phyloP scores from a whole-genome alignment of 257 asterid species.

The Capsicum baccatum region DNA sequence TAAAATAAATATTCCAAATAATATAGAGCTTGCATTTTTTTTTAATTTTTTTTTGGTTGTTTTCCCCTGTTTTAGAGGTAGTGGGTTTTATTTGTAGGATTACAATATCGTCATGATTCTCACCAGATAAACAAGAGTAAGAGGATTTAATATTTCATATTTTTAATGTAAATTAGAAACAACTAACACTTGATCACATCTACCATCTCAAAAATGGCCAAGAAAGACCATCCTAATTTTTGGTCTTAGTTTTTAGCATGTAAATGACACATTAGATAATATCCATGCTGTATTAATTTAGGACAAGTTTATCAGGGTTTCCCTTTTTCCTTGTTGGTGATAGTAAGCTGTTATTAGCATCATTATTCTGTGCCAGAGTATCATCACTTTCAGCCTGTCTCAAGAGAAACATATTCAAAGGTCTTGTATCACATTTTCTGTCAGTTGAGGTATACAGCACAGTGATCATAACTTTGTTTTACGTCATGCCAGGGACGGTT shows the following conservation, averaged over 20 bases:
- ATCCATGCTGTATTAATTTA: no score
- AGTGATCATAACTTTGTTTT: conserved; percentile 10
- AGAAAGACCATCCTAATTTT: not conserved
- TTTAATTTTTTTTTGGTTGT: not conserved
- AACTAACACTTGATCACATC: conserved; percentile 16
- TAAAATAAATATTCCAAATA: not conserved
- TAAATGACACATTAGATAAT: not conserved
- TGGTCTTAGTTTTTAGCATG: not conserved
- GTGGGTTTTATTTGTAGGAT: not conserved
- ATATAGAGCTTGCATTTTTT: not conserved
- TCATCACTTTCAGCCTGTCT: conserved; percentile 19
- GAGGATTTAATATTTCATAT: not conserved
- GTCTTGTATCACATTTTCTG: conserved; percentile 5
- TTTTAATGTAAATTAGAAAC: not conserved
- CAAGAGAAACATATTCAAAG: not conserved
- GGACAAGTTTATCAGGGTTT: not conserved
- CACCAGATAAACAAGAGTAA: not conserved
- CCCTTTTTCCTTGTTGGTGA: not conserved
- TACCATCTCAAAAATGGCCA: not conserved
- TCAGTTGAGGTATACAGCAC: not conserved
- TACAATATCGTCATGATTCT: not conserved
- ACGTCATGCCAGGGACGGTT: conserved; percentile 55
- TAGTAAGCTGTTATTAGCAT: not conserved
- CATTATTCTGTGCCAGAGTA: not conserved
- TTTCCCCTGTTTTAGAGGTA: conserved; percentile 8